Conservation (phyloP, 1,139 yeast genomes). For the Chernovozyma sophiae-reginae region DNA sequence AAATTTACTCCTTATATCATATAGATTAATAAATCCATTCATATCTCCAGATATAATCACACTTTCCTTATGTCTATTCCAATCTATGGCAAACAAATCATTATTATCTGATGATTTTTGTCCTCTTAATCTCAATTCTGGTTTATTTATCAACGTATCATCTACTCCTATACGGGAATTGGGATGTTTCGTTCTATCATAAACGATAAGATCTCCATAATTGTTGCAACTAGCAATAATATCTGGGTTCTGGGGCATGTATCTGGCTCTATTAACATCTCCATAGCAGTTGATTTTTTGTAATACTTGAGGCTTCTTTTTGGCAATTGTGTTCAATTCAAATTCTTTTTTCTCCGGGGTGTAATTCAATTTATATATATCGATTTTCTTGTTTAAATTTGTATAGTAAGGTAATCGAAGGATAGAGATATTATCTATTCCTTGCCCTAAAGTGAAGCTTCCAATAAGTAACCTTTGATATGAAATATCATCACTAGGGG, state of each 20-base stretch:
- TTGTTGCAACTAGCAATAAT: slow-evolving; percentile 41
- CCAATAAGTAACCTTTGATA: slow-evolving; percentile 38
- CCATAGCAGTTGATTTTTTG: slow-evolving; percentile 44
- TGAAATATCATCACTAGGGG: slow-evolving; percentile 8
- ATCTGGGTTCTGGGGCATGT: slow-evolving; percentile 45
- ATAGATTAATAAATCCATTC: slow-evolving; percentile 32
- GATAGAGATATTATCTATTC: slow-evolving; percentile 36
- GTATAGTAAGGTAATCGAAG: slow-evolving; percentile 34
- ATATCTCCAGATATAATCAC: slow-evolving; percentile 31
- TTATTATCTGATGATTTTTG: slow-evolving; percentile 7
- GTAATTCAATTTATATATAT: slow-evolving; percentile 33
- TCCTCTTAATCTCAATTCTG: slow-evolving; percentile 23
- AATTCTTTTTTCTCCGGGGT: slow-evolving; percentile 41
- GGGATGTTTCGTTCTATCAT: slow-evolving; percentile 52
- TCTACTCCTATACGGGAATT: slow-evolving; percentile 28
- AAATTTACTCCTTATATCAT: slow-evolving; percentile 27
- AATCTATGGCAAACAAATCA: slow-evolving; percentile 43
- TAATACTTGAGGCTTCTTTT: slow-evolving; percentile 26
- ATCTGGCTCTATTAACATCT: slow-evolving; percentile 39
- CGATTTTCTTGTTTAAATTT: slow-evolving; percentile 24
- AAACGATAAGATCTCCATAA: slow-evolving; percentile 38
- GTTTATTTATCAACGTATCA: slow-evolving; percentile 26
- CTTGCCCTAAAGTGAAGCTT: slow-evolving; percentile 43
- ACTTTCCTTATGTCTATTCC: slow-evolving; percentile 42
- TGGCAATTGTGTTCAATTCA: slow-evolving; percentile 27